Conservation (phyloP, 148 eudicot species). For the Bassia scoparia region DNA sequence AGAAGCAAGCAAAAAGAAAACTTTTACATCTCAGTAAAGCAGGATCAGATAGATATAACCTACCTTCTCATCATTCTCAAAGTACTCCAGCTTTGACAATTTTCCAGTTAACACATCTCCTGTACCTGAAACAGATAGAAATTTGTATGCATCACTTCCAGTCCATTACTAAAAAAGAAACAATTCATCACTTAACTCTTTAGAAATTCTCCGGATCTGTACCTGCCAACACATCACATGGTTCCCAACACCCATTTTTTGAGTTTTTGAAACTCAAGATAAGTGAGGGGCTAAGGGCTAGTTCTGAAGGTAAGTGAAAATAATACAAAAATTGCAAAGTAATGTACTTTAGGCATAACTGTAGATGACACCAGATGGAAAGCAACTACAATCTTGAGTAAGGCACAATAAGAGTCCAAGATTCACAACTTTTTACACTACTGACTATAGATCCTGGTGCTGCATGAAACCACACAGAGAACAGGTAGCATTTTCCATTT, state of each 20-base stretch:
- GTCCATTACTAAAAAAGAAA: not conserved
- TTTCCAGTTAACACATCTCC: conserved; percentile 88
- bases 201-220: not conserved
- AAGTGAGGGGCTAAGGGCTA: no score
- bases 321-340: no score
- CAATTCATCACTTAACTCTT: not conserved
- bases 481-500: not conserved
- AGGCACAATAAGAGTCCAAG: not conserved
- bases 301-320: no score
- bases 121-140: conserved; percentile 55
- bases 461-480: not conserved
- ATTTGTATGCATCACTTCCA: conserved; percentile 4
- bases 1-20: not conserved
- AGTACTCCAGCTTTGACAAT: conserved; percentile 93
- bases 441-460: not conserved
- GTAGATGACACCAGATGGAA: no score
- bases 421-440: not conserved
- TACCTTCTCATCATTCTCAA: conserved; percentile 93
- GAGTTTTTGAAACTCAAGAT: no score
- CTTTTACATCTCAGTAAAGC: not conserved
- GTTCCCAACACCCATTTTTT: no score
- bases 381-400: not conserved
- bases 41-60: not conserved
- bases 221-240: not conserved
- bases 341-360: no score